These are phyloP conservation scores for Metschnikowia orientalis DNA, from an alignment of 805 yeast species.

Conservation along the genomic window DNA sequence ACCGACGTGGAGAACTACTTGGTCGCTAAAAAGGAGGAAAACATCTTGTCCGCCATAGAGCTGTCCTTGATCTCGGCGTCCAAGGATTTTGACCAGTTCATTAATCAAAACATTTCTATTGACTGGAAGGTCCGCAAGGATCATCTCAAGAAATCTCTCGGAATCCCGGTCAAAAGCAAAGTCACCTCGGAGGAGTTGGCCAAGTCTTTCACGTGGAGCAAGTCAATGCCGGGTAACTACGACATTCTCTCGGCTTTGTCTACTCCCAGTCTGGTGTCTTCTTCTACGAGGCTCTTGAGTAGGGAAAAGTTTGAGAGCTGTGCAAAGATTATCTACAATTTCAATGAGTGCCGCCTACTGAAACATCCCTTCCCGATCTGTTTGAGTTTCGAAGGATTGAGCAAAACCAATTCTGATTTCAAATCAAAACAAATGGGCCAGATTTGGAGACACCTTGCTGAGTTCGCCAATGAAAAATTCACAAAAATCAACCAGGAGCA, in stretches of 20 bases:
- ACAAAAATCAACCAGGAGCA: slow-evolving; percentile 33
- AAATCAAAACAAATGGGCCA: slow-evolving; percentile 70
- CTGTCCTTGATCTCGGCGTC: slow-evolving; percentile 70
- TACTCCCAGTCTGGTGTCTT: slow-evolving; percentile 8
- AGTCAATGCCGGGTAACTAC: slow-evolving; percentile 28
- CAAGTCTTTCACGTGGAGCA: slow-evolving; percentile 33
- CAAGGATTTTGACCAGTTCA: slow-evolving; percentile 74
- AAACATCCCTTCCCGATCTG: slow-evolving; percentile 52
- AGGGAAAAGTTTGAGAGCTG: slow-evolving; percentile 65
- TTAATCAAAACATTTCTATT: slow-evolving; percentile 64
- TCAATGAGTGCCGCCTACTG: slow-evolving; percentile 65
- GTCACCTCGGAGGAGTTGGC: slow-evolving; percentile 17
- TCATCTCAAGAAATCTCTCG: slow-evolving; percentile 68
- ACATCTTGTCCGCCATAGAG: slow-evolving; percentile 76
- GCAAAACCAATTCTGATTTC: slow-evolving; percentile 54
- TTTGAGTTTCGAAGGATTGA: slow-evolving; percentile 55
- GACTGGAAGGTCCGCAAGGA: slow-evolving; percentile 84
- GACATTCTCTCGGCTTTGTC: slow-evolving; percentile 32
- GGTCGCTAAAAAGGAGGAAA: slow-evolving; percentile 73
- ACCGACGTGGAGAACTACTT: slow-evolving; percentile 53
- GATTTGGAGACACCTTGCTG: slow-evolving; percentile 63
- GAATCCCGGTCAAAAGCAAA: slow-evolving; percentile 26
- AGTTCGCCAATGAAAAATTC: slow-evolving; percentile 38
- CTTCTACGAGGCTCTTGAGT: slow-evolving; percentile 29
- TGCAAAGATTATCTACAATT: slow-evolving; percentile 64